Conservation (phyloP, 176 grass and related monocot genomes). For the Neostapfia colusana region DNA sequence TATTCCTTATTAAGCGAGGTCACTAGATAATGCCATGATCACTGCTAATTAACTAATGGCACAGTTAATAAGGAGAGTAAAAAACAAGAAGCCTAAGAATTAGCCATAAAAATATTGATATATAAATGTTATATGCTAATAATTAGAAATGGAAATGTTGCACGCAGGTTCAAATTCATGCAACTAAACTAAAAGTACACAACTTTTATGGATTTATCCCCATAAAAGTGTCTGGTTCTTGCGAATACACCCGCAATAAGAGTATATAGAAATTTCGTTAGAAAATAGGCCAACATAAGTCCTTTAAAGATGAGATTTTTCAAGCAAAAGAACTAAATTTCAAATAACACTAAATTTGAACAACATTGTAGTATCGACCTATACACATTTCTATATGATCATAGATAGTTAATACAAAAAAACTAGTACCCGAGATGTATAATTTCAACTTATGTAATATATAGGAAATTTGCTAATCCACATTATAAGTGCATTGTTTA, state of each 20-base stretch:
- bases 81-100: background rate
- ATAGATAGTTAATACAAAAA: background rate
- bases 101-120: background rate
- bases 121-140: background rate
- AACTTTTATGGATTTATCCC: background rate
- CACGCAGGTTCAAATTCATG: background rate
- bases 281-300: background rate
- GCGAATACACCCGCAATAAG: background rate
- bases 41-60: background rate
- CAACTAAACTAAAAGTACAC: background rate
- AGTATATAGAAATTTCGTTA: background rate
- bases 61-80: background rate
- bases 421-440: background rate
- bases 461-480: background rate
- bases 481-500: background rate
- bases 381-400: background rate
- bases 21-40: too few species aligned
- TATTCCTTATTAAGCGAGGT: background rate
- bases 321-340: background rate
- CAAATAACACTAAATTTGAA: background rate
- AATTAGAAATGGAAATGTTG: background rate
- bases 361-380: background rate
- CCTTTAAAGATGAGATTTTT: background rate
- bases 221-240: background rate
- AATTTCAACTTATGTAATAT: background rate